Conservation (phyloP, 495 filamentous ascomycete genomes). For the Astrothelium macrocarpum region DNA sequence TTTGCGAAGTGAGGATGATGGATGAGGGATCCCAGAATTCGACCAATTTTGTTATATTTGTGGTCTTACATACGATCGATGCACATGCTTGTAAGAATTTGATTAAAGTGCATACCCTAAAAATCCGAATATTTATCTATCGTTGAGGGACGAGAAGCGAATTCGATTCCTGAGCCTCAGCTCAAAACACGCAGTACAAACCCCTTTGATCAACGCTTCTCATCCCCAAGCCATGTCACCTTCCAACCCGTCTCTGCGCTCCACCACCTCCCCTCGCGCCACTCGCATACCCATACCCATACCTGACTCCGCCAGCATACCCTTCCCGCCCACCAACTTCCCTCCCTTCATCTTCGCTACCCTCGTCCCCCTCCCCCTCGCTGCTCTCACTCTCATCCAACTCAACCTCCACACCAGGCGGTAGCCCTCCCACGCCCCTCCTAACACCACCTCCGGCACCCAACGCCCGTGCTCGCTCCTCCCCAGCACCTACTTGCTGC, state of each 20-base stretch:
- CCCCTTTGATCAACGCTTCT: neutral
- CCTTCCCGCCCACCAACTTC: slow-evolving; percentile 24
- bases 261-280: slow-evolving; percentile 6
- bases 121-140: neutral
- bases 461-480: slow-evolving; percentile 9
- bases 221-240: neutral
- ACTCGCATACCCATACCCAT: slow-evolving; percentile 10
- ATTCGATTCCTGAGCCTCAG: neutral
- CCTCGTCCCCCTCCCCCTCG: neutral
- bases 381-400: slow-evolving; percentile 16
- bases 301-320: slow-evolving; percentile 8
- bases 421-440: slow-evolving; percentile 10
- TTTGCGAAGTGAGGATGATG: neutral
- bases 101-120: neutral
- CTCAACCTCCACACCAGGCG: slow-evolving; percentile 13
- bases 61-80: neutral
- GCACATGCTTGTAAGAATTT: neutral
- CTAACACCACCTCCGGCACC: slow-evolving; percentile 7
- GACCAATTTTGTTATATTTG: neutral
- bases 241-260: neutral
- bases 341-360: slow-evolving; percentile 13
- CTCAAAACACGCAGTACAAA: neutral
- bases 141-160: neutral
- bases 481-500: neutral
- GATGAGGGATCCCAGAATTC: neutral